Evolutionary conservation across 1,284 basidiomycete species (phyloP), one percentile per base, ranked within the genome.

Genomic region (Jaminaea rosea): DNA sequence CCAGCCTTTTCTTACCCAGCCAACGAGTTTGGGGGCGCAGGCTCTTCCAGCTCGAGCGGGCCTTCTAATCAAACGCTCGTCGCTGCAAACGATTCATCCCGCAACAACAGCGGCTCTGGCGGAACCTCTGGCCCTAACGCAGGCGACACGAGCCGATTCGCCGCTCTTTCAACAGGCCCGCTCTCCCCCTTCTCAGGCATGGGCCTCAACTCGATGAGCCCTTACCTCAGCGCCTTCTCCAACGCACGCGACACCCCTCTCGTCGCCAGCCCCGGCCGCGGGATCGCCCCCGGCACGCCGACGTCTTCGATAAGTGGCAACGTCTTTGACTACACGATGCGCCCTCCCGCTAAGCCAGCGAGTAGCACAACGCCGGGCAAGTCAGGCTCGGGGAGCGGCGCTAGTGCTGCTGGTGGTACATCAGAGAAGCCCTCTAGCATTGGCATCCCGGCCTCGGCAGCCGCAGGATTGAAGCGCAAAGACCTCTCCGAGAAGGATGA

Each of bases 201-300:
- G 26, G 69, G 65, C 4, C 59, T 72, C 26, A 66, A 55, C 39
- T 64, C 59, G 42, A 70, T 70, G 60, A 67, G 65, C 49, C 69
- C 69, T 5, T 72, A 72, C 17, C 59, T 69, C n/a, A 64, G 61
- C n/a, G 67, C 69, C 11, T 72, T 72, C 26, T 72, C 69, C 17
- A 69, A 69, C 36, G 69, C 69, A 1, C 60, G 69, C 24, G 69
- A 72, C 41, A 72, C 67, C 34, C 69, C 69, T 19, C 63, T 62
- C 45, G 60, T 63, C 27, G 63, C 69, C 21, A 67, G 63, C 49
- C 65, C 67, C 13, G 56, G 67, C 10, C 26, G 52, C 24, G 51
- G 51, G 8, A 34, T 19, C 8, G 41, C 48, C 8, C 53, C 53
- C 11, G 53, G 53, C 11, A 55, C 53, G 9, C 53, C 53, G 21